Percentiles rank a stretch among this genome's conserved stretches.
phyloP scores from a whole-genome alignment of 1,284 basidiomycete species.

The Ganoderma multipileum region DNA sequence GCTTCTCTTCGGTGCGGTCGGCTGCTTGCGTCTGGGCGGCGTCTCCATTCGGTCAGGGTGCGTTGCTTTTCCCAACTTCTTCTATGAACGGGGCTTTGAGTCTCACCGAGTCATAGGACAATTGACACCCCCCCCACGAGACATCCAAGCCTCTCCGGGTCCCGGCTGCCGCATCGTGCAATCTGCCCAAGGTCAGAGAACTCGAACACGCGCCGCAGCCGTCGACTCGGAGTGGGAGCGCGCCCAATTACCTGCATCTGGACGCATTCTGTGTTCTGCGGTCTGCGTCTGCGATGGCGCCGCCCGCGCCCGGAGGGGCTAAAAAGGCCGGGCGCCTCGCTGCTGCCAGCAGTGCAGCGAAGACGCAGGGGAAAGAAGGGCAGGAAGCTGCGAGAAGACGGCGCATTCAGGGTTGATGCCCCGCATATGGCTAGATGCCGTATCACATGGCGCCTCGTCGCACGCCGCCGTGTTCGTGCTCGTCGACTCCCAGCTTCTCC shows the following conservation, averaged over 20 bases:
- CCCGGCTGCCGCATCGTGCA: neutral
- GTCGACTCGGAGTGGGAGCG: neutral
- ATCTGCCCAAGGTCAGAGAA: neutral
- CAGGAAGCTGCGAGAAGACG: neutral
- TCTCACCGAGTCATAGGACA: neutral
- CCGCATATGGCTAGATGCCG: constrained; percentile 4
- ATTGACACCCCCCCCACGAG: neutral
- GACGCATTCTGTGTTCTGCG: neutral
- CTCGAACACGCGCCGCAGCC: neutral
- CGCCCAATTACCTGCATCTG: neutral
- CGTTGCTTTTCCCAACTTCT: too few species aligned
- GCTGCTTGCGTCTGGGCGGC: neutral
- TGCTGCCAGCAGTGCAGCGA: neutral
- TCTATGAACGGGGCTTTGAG: too few species aligned
- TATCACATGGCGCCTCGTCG: neutral
- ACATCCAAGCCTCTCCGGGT: neutral
- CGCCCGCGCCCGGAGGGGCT: neutral
- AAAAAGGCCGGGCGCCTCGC: neutral
- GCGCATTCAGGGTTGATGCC: neutral
- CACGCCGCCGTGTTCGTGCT: neutral
- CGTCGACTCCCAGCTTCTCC: too few species aligned
- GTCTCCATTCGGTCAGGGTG: neutral
- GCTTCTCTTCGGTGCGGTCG: neutral
- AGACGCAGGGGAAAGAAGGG: neutral
- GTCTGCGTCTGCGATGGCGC: neutral